A percentile compares a stretch with the other conserved stretches of the same genome.
Conservation (phyloP, 805 yeast species). For the Yarrowia sp. region DNA sequence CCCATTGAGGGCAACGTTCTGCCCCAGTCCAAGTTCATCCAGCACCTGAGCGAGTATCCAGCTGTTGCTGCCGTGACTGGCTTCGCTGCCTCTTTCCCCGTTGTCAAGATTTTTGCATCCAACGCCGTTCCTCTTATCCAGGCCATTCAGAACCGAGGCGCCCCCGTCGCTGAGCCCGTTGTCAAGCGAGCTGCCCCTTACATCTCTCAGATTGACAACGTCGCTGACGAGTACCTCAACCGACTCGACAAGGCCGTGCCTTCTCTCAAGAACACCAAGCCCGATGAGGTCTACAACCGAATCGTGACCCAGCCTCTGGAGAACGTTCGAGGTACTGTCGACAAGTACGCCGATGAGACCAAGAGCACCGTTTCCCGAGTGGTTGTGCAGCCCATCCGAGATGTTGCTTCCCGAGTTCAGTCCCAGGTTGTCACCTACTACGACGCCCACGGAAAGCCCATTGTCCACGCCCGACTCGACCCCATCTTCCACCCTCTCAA, state of each 20-base stretch:
- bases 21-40: constrained; percentile 43
- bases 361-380: constrained; percentile 44
- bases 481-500: constrained; percentile 63
- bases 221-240: constrained; percentile 54
- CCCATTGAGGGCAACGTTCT: constrained; percentile 28
- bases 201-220: constrained; percentile 48
- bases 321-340: constrained; percentile 38
- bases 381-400: constrained; percentile 45
- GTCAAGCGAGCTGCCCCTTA: constrained; percentile 45
- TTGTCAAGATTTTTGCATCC: constrained; percentile 54
- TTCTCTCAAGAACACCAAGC: constrained; percentile 53
- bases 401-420: constrained; percentile 45
- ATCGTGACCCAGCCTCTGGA: constrained; percentile 41
- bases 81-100: constrained; percentile 55
- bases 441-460: constrained; percentile 60
- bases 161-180: constrained; percentile 37
- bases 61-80: constrained; percentile 60
- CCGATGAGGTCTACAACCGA: constrained; percentile 47
- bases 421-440: constrained; percentile 50
- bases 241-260: constrained; percentile 61
- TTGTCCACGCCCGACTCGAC: constrained; percentile 59
- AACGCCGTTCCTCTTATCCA: constrained; percentile 59
- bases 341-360: constrained; percentile 37
- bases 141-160: constrained; percentile 37
- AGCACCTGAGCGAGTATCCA: constrained; percentile 50